These are phyloP conservation scores for Hanseniaspora lindneri DNA, from an alignment of 805 yeast genomes.

Conservation along the genomic window DNA sequence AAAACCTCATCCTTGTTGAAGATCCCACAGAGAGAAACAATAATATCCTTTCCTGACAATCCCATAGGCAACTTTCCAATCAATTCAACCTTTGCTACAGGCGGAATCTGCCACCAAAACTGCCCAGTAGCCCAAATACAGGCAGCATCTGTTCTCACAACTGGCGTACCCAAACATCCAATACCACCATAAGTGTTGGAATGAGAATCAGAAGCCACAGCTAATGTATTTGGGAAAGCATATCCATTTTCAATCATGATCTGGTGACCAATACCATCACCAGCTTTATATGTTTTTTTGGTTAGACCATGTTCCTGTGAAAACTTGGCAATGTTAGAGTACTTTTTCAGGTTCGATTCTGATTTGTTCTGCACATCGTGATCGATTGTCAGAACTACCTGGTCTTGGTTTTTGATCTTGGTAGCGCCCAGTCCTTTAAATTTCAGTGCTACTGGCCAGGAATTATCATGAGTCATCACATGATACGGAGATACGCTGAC, in stretches of 20 bases:
- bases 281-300: slow-evolving; percentile 77
- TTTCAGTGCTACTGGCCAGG: slow-evolving; percentile 98
- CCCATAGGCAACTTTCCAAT: slow-evolving; percentile 72
- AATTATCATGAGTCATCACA: slow-evolving; percentile 98
- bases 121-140: slow-evolving; percentile 99
- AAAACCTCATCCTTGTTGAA: slow-evolving; percentile 87
- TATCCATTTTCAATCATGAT: slow-evolving; percentile 98
- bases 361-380: slow-evolving; percentile 94
- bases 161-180: slow-evolving; percentile 92
- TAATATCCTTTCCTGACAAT: slow-evolving; percentile 91
- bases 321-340: slow-evolving; percentile 75
- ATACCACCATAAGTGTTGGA: slow-evolving; percentile 97
- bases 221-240: slow-evolving; percentile 83
- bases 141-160: slow-evolving; percentile 97
- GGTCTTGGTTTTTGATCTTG: slow-evolving; percentile 69
- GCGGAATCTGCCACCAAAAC: slow-evolving; percentile 99
- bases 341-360: slow-evolving; percentile 79
- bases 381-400: slow-evolving; percentile 90
- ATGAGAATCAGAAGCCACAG: slow-evolving; percentile 96
- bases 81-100: slow-evolving; percentile 88
- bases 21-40: slow-evolving; percentile 88
- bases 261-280: slow-evolving; percentile 98
- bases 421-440: slow-evolving; percentile 91
- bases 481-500: slow-evolving; percentile 91
- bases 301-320: slow-evolving; percentile 86